Evolutionary conservation across 495 filamentous ascomycete genomes (phyloP), one percentile per base, ranked within the genome.

Genomic region (Sabuloglossum arenarium): DNA sequence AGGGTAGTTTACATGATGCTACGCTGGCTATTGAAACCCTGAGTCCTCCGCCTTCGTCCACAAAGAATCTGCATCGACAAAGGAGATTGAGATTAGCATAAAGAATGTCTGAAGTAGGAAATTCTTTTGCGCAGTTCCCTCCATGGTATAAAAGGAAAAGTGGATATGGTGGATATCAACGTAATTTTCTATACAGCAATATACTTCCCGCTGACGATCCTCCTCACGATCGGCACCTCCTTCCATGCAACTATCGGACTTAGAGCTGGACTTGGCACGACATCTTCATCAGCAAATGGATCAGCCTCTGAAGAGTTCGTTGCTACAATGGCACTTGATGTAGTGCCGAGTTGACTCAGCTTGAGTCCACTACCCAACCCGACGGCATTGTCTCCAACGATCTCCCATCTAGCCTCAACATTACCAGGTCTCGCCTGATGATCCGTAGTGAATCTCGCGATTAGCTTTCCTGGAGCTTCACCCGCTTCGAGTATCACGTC

Each of bases 351-450:
- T 32, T 59, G 57, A 47, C 71, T 75, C 34, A 90, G 71, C 28
- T 80, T 75, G 58, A 95, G 74, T 11, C 79, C 77, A 56, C 79
- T 81, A 2, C 72, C 75, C 4, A 72, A 61, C 4, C 61, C 68
- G 9, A 69, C 67, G 5, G 73, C 68, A 27, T 76, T 69, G 32
- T 74, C 69, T 6, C 73, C 72, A 60, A 58, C 70, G 62, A 80
- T 79, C 64, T 94, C 88, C 78, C 88, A 94, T 55, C 82, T 73
- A 2, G 86, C 86, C 61, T 94, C 87, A 11, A 90, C 76, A 42
- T 75, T 75, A 1, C 87, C 86, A 29, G 84, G 80, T 63, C 78
- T 78, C 1, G 85, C 88, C 64, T 84, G 80, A 0, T 74, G 73
- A 46, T 85, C 85, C n/a, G 84, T 78, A 14, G 83, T 79, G 54